phyloP scores from a whole-genome alignment of 1,139 yeast genomes.

The Yamadazyma membranifaciens region DNA sequence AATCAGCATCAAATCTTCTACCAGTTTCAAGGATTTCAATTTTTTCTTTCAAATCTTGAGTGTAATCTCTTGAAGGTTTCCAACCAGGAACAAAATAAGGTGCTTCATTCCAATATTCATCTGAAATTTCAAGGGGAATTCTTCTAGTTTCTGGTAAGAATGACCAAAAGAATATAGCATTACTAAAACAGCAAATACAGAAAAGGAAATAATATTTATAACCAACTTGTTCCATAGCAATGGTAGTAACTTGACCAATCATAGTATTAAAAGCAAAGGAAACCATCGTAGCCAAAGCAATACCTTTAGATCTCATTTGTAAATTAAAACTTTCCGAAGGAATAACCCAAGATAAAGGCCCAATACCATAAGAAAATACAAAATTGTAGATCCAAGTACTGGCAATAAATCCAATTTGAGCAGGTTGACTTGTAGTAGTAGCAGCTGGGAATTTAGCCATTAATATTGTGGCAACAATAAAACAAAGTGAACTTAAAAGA shows the following conservation, averaged over 20 bases:
- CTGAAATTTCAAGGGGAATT: slow-evolving; percentile 24
- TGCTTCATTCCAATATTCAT: slow-evolving; percentile 22
- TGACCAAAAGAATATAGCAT: slow-evolving; percentile 26
- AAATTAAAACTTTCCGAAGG: slow-evolving; percentile 24
- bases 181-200: slow-evolving; percentile 23
- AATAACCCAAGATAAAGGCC: slow-evolving; percentile 34
- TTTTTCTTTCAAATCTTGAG: slow-evolving; percentile 17
- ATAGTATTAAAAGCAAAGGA: slow-evolving; percentile 31
- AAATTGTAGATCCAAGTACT: slow-evolving; percentile 38
- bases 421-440: slow-evolving; percentile 15
- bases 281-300: slow-evolving; percentile 29
- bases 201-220: slow-evolving; percentile 15
- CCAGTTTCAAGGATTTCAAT: slow-evolving; percentile 14
- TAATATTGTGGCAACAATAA: slow-evolving; percentile 50
- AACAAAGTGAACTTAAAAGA: slow-evolving; percentile 12
- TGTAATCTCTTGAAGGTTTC: slow-evolving; percentile 18
- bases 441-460: slow-evolving; percentile 17
- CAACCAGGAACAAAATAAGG: slow-evolving; percentile 20
- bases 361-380: slow-evolving; percentile 24
- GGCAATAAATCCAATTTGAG: slow-evolving; percentile 22
- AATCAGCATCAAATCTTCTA: slow-evolving; percentile 12
- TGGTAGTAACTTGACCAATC: slow-evolving; percentile 35
- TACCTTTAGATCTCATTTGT: slow-evolving; percentile 28
- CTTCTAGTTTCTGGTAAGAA: slow-evolving; percentile 26
- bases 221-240: slow-evolving; percentile 25